phyloP scores from a whole-genome alignment of 2,329 filamentous ascomycete species.

The Fusarium pininemorale region DNA sequence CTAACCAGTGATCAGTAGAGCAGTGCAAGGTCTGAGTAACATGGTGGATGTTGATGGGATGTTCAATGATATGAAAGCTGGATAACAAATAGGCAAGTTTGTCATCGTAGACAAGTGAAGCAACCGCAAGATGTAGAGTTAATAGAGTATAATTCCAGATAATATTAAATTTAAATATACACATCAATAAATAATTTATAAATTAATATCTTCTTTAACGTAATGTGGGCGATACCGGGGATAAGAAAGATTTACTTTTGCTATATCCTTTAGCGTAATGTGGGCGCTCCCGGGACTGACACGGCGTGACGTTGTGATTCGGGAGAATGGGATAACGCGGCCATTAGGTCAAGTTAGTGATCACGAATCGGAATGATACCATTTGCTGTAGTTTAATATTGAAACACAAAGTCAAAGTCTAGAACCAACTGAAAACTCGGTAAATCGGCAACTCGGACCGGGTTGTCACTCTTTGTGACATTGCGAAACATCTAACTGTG shows the following conservation, averaged over 20 bases:
- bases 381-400: not conserved
- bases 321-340: not conserved
- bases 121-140: not conserved
- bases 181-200: no score
- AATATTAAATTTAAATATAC: no score
- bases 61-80: not conserved
- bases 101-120: not conserved
- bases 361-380: not conserved
- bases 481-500: not conserved
- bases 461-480: not conserved
- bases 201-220: no score
- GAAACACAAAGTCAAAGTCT: not conserved
- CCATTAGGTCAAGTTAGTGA: not conserved
- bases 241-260: not conserved
- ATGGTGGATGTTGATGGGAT: accelerated
- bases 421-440: not conserved
- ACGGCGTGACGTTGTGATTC: not conserved
- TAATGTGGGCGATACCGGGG: no score
- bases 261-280: not conserved
- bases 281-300: not conserved
- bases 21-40: not conserved
- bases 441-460: not conserved
- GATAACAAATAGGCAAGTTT: not conserved
- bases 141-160: accelerated
- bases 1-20: not conserved